These are phyloP conservation scores for Chlamydomonas schloesseri DNA, from an alignment of 139 green algal genomes.

Conservation along the genomic window DNA sequence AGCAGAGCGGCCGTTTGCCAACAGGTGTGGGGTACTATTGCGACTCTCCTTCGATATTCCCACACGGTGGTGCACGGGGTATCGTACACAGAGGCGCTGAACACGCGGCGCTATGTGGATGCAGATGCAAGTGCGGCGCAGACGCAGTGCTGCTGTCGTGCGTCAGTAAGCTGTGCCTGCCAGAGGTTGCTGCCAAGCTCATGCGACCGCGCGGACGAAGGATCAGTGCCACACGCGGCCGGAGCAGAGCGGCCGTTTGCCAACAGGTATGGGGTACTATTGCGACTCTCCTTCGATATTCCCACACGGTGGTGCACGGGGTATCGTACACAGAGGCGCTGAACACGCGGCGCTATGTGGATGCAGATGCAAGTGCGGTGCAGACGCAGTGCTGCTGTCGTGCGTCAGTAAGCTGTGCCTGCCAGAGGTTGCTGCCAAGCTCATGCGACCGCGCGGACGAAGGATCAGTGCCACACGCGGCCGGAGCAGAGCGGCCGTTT, in stretches of 20 bases:
- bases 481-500: slow-evolving; percentile 41
- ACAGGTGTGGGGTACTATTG: slow-evolving; percentile 6
- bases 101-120: too few species aligned
- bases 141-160: too few species aligned
- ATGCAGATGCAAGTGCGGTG: background rate
- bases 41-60: slow-evolving; percentile 46
- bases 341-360: too few species aligned
- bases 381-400: slow-evolving; percentile 88
- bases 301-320: too few species aligned
- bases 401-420: slow-evolving; percentile 59
- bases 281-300: too few species aligned
- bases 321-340: slow-evolving; percentile 18
- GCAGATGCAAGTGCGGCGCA: too few species aligned
- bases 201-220: slow-evolving; percentile 22
- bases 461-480: slow-evolving; percentile 52
- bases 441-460: slow-evolving; percentile 47
- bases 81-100: slow-evolving; percentile 36
- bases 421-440: slow-evolving; percentile 53
- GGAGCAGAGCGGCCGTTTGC: background rate
- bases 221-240: slow-evolving; percentile 37
- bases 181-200: slow-evolving; percentile 40
- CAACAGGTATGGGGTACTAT: too few species aligned
- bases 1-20: slow-evolving; percentile 47
- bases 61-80: slow-evolving; percentile 20
- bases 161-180: slow-evolving; percentile 18